Evolutionary conservation across 2,329 filamentous ascomycete species (phyloP), one percentile per base, ranked within the genome.

Genomic region (Colletotrichum eremochloae): DNA sequence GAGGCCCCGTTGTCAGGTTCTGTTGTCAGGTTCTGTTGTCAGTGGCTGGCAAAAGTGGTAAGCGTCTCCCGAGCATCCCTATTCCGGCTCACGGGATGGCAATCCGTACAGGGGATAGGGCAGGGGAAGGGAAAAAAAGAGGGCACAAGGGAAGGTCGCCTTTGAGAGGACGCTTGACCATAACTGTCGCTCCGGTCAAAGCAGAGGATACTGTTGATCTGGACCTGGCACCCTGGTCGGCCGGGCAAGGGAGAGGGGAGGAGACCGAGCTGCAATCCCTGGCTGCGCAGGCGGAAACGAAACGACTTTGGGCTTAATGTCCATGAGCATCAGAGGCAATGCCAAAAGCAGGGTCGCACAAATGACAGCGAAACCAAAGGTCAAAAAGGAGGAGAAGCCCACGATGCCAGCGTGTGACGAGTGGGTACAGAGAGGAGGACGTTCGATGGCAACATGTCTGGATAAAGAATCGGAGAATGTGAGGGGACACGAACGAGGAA

Each of bases 101-200:
- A 72, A 36, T 44, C 53, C 69, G 69, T 53, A 46, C 69, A 69
- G 66, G 69, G 66, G 66, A 63, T 72, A 31, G 20, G 31, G 53
- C 50, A 57, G 36, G 46, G 24, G 24, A 24, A 24, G 24, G 24
- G n/a, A 53, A 68, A 67, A 61, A 46, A 24, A 24, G 1, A 24
- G 24, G 24, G 40, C 24, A 62, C 56, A 67, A 50, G 56, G 48
- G 68, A 57, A 40, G 38, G 53, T 7, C 4, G 53, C 36, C 15
- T 36, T 20, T n/a, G 36, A 29, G 7, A 48, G 20, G 20, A 42
- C 66, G 60, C 69, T 72, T 72, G 60, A 15, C 66, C 60, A 31
- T 18, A 55, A 61, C 48, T 36, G 66, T 55, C 8, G 65, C 60
- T 60, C 65, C 48, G 55, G 66, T 72, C 66, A 60, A 48, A 64